Evolutionary conservation across 208 protist species (phyloP), one percentile per base, ranked within the genome.

Genomic region (Crithidia mellificae): DNA sequence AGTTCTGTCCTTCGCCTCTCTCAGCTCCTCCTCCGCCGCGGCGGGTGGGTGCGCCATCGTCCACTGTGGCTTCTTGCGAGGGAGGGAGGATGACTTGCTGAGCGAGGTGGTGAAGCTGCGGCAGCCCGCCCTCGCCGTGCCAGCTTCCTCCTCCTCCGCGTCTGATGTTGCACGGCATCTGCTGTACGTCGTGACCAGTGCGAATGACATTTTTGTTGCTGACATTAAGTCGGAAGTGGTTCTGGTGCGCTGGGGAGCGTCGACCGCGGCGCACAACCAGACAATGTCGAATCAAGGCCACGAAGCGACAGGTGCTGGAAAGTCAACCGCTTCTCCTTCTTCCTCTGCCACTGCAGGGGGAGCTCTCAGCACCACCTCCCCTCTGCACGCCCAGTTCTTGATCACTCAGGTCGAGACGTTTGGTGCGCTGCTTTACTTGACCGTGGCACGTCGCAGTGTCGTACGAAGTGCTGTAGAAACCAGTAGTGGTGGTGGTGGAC

Each of bases 351-450:
- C n/a, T n/a, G n/a, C n/a, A n/a, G n/a, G n/a, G n/a, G n/a, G n/a
- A 9, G 34, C 11, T 11, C 17, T 69, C 4, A 41, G 56, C 39
- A 7, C 36, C 29, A 30, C 22, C 22, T 74, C 62, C 0, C 77
- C 77, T 9, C 67, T 83, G 17, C 57, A 56, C 20, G 6, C 62
- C 17, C 19, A 69, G 25, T 54, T 63, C 32, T 12, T 77, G 24
- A 29, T 79, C 38, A 77, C 67, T 3, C 78, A 83, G 19, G 68
- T 61, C 19, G 72, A 68, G 36, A 72, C 65, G 6, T 83, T 57
- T 34, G 78, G 72, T 14, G 78, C 78, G 20, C 44, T 79, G 9
- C 59, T 83, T 6, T 83, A 68, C 34, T 27, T 78, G 15, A 78
- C 74, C 1, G 62, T 72, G 36, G 73, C 78, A 14, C 46, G 53